phyloP scores from a whole-genome alignment of 2,329 filamentous ascomycete species.

The Pseudogymnoascus sp. region DNA sequence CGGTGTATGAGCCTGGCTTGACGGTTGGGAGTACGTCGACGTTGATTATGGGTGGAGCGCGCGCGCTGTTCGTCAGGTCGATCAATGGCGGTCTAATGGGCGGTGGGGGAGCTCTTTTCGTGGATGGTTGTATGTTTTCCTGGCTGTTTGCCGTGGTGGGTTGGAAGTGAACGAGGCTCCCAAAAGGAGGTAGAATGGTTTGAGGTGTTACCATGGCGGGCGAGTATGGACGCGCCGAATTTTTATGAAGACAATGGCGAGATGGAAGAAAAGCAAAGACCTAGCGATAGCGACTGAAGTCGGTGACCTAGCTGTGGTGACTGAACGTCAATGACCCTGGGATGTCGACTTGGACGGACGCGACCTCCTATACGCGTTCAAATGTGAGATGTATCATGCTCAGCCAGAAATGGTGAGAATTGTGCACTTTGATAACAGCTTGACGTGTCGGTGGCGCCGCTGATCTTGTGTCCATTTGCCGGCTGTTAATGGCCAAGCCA shows the following conservation, averaged over 20 bases:
- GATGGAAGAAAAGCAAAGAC: background rate
- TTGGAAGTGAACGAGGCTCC: background rate
- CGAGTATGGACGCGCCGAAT: background rate
- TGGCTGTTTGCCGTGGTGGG: background rate
- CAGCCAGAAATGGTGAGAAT: background rate
- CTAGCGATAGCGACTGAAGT: background rate
- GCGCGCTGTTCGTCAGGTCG: constrained; percentile 2
- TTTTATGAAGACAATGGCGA: background rate
- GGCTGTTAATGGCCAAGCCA: background rate
- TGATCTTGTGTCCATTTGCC: background rate
- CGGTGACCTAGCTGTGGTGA: background rate
- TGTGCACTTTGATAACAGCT: constrained; percentile 9
- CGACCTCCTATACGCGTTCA: constrained; percentile 5
- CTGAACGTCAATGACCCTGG: too few species aligned
- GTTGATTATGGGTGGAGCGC: background rate
- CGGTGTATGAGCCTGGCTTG: background rate
- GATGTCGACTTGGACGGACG: too few species aligned
- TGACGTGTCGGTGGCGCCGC: background rate
- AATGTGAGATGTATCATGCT: constrained; percentile 4
- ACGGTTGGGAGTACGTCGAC: background rate
- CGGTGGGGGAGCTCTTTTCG: background rate
- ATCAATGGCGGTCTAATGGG: background rate
- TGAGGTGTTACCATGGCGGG: background rate
- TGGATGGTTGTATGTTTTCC: background rate
- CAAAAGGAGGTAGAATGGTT: background rate